Evolutionary conservation across 768 basidiomycete genomes (phyloP).

Genomic region (Suillus weaverae): DNA sequence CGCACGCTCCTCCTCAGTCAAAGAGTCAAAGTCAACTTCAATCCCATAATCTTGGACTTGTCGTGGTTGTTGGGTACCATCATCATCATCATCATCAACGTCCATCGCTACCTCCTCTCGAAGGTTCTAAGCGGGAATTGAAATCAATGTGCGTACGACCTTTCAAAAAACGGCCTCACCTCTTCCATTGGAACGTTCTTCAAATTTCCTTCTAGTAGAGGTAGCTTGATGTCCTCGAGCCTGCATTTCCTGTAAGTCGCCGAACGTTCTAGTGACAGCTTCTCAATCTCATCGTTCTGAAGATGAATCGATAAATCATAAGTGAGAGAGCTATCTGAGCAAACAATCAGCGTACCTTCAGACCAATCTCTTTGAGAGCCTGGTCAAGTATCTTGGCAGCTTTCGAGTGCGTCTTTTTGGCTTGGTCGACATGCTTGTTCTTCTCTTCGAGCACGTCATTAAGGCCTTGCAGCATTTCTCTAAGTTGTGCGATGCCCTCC

Average conservation of each 20-base stretch:
- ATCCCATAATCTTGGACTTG: constrained; percentile 82
- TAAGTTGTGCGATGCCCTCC: constrained; percentile 52
- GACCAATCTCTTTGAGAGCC: constrained; percentile 86
- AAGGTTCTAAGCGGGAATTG: constrained; percentile 53
- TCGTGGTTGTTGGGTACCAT: constrained; percentile 72
- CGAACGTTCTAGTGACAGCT: constrained; percentile 80
- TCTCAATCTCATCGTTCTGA: constrained; percentile 90
- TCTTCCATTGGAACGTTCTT: constrained; percentile 95
- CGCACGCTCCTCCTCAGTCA: constrained; percentile 75
- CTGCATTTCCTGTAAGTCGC: constrained; percentile 89
- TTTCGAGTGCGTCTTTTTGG: constrained; percentile 67
- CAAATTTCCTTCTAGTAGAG: constrained; percentile 72
- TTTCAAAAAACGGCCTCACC: constrained; percentile 41
- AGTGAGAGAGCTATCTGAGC: not conserved
- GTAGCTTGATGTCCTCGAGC: constrained; percentile 87
- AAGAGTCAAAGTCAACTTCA: constrained; percentile 77
- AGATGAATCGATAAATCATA: not conserved
- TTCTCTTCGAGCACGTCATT: constrained; percentile 72
- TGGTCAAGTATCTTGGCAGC: constrained; percentile 80
- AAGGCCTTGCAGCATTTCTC: constrained; percentile 59
- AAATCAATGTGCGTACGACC: constrained; percentile 8
- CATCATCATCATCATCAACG: constrained; percentile 83
- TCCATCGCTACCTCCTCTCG: constrained; percentile 91
- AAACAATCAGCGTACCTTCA: constrained; percentile 51
- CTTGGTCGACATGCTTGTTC: constrained; percentile 71